Evolutionary conservation across 345 rosid species (phyloP).

Genomic region (Pistacia vera): DNA sequence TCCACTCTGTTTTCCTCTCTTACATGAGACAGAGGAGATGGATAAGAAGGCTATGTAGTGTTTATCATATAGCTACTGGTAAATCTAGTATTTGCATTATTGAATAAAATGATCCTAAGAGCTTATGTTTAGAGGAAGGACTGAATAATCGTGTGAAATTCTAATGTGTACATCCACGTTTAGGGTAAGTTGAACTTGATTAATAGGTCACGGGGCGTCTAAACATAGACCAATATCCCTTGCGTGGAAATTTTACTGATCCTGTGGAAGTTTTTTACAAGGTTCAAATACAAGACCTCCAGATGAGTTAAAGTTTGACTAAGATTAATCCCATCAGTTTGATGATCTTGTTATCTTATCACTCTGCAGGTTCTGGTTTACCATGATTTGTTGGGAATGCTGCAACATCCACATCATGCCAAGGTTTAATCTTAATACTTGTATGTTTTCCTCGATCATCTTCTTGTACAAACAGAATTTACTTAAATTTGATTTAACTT

Average conservation of each 20-base stretch:
- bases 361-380: conserved; percentile 75
- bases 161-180: no score
- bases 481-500: conserved; percentile 2
- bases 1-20: not conserved
- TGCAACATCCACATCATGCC: conserved; percentile 98
- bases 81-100: not conserved
- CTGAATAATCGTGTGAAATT: not conserved
- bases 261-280: no score
- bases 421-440: conserved; percentile 50
- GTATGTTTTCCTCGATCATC: not conserved
- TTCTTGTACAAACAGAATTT: not conserved
- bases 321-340: not conserved
- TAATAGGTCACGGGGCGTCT: not conserved
- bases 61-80: not conserved
- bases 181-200: no score
- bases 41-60: not conserved
- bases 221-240: not conserved
- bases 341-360: not conserved
- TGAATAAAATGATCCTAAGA: not conserved
- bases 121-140: not conserved
- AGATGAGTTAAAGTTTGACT: not conserved
- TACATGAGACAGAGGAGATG: not conserved
- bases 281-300: not conserved
- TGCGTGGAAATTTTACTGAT: not conserved
- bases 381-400: conserved; percentile 95